A percentile compares a stretch with the other conserved stretches of the same genome.
Conservation (phyloP, 768 basidiomycete genomes). For the Hortiboletus flavorubellus region DNA sequence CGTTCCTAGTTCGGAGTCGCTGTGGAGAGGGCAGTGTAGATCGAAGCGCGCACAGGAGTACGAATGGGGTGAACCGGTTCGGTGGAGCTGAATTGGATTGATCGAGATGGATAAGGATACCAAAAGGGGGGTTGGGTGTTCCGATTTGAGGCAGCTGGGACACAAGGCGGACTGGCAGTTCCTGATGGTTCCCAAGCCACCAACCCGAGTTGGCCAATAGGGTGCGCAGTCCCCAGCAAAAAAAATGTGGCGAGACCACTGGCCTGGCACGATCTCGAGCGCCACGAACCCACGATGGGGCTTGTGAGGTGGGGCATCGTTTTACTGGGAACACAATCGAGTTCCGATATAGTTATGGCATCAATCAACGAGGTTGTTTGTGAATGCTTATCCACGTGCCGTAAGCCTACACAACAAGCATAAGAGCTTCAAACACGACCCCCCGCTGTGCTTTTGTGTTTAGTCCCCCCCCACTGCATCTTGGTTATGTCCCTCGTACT, state of each 20-base stretch:
- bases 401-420: slow-evolving; percentile 35
- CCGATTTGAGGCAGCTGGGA: slow-evolving; percentile 21
- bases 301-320: neutral
- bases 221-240: neutral
- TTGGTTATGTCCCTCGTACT: slow-evolving; percentile 21
- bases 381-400: slow-evolving; percentile 35
- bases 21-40: slow-evolving; percentile 18
- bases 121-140: slow-evolving; percentile 13
- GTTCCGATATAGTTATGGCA: slow-evolving; percentile 30
- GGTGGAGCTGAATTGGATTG: slow-evolving; percentile 12
- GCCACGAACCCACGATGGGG: neutral
- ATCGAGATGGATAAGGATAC: slow-evolving; percentile 24
- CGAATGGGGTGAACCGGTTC: slow-evolving; percentile 12
- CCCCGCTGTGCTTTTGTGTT: slow-evolving; percentile 26
- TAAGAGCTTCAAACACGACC: slow-evolving; percentile 36
- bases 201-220: neutral
- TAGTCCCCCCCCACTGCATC: slow-evolving; percentile 11
- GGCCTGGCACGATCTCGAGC: neutral
- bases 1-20: slow-evolving; percentile 2
- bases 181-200: slow-evolving; percentile 31
- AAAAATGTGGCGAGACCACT: neutral
- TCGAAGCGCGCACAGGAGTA: slow-evolving; percentile 8
- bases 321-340: neutral
- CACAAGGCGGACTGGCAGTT: slow-evolving; percentile 26
- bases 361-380: slow-evolving; percentile 36